Evolutionary conservation across 352 stramenopile species (phyloP).

Genomic region (Lagenidium giganteum): DNA sequence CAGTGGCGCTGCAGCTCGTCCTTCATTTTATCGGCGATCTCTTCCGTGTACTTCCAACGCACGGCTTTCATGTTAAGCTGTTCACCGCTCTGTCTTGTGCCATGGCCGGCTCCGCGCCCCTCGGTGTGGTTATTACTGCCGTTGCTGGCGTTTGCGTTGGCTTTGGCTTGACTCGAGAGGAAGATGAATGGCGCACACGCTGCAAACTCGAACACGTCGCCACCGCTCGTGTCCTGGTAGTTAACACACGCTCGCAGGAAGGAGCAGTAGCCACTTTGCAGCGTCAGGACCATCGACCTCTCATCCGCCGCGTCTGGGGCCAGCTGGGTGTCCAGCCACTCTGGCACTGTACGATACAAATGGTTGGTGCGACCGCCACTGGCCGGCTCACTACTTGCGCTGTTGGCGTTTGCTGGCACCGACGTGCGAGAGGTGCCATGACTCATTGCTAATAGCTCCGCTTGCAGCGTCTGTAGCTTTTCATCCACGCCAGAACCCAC

Average conservation of each 20-base stretch:
- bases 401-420: no score
- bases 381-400: no score
- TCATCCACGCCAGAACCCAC: neutral
- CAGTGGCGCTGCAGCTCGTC: constrained; percentile 35
- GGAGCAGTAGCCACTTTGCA: no score
- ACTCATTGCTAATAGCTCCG: constrained; percentile 11
- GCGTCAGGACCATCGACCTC: no score
- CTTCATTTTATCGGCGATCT: constrained; percentile 40
- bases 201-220: constrained; percentile 45
- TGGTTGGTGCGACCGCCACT: no score
- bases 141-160: neutral
- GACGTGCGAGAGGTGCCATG: no score
- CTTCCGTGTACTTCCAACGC: constrained; percentile 33
- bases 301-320: constrained; percentile 4
- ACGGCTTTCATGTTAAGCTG: constrained; percentile 28
- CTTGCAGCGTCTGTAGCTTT: constrained; percentile 12
- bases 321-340: constrained; percentile 28
- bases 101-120: no score
- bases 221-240: constrained; percentile 32
- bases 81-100: no score
- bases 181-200: constrained; percentile 36
- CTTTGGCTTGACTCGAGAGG: constrained; percentile 8
- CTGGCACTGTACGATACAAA: constrained; percentile 22
- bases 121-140: neutral
- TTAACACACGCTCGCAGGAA: no score